Conservation (phyloP, 2,329 filamentous ascomycete genomes). For the Colletotrichum sidae region DNA sequence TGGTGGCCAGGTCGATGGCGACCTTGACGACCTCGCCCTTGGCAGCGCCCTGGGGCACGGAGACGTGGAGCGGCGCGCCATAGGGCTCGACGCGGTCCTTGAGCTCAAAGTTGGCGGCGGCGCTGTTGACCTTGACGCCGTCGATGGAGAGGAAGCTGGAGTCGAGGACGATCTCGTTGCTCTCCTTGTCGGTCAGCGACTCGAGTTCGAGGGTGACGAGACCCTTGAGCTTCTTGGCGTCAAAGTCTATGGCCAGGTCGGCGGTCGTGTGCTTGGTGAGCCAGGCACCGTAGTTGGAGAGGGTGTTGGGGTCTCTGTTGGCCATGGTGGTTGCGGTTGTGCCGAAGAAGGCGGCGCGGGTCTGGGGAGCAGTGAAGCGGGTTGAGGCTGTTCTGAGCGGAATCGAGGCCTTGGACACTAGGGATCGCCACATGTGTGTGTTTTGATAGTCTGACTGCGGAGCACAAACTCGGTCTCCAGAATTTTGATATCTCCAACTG, state of each 20-base stretch:
- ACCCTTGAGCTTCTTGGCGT: conserved; percentile 80
- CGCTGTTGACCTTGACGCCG: conserved; percentile 76
- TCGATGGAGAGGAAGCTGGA: conserved; percentile 84
- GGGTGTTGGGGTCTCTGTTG: conserved; percentile 85
- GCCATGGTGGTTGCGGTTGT: conserved; percentile 38
- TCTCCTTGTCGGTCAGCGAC: conserved; percentile 78
- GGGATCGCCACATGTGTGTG: conserved; percentile 36
- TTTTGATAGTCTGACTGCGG: conserved; percentile 13
- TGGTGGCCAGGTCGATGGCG: conserved; percentile 81
- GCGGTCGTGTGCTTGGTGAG: conserved; percentile 85
- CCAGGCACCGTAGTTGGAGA: conserved; percentile 93
- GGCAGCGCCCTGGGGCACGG: conserved; percentile 65
- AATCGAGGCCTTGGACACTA: conserved; percentile 32
- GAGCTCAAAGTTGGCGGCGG: conserved; percentile 74
- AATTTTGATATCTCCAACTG: conserved; percentile 28
- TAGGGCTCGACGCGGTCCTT: conserved; percentile 79
- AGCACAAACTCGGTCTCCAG: conserved; percentile 26
- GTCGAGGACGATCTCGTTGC: conserved; percentile 85
- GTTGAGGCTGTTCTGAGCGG: conserved; percentile 33
- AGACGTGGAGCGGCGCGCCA: conserved; percentile 76
- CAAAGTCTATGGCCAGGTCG: conserved; percentile 86
- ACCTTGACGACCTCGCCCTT: conserved; percentile 66
- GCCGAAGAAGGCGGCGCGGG: conserved; percentile 21
- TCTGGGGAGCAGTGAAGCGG: conserved; percentile 9
- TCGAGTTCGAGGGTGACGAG: conserved; percentile 81